Base-by-base conservation (phyloP, 2,329 filamentous ascomycete genomes). In the Colletotrichum simmondsii region DNA sequence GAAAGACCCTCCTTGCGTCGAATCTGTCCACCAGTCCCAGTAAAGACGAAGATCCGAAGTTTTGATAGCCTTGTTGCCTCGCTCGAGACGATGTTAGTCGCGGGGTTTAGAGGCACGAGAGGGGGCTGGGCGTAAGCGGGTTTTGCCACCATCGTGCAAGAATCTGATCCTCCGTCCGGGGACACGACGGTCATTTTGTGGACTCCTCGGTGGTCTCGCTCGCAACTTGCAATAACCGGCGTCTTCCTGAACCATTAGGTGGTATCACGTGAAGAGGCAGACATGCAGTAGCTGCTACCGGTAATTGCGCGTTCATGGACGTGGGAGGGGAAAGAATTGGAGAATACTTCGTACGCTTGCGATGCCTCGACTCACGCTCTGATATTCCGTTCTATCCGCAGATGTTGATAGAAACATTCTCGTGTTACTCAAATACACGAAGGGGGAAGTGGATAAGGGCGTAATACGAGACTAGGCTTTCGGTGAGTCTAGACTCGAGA, bases 111-210 rank as follows among this genome's bases (percentile, higher is more conserved):
- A 28, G 11, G 59, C 14, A 6, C 37, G 37, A 22, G 14, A 49
- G 14, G 16, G 35, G 37, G 22, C 52, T 28, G 28, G 49, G 62
- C 22, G 35, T 37, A 28, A 32, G 32, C 28, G 30, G 22, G 22
- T 32, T 72, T 70, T 54, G 65, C 69, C 58, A 72, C 69, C 65
- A 59, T 68, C 22, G 58, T 53, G 30, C 66, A 64, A 72, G 49
- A 61, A 49, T 26, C 28, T 24, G 30, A 68, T 71, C 57, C 28
- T 57, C 37, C 64, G 49, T 42, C 56, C 58, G 57, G 35, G 64
- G 58, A 28, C 46, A 62, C 19, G 30, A 30, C 28, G 56, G 63
- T 16, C 28, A 35, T 68, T 68, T 57, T 68, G 57, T 52, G 65
- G 68, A 3, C n/a, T 66, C 49, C 42, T 14, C 68, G 14, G 32